phyloP scores from a whole-genome alignment of 306 rosid species.

The Quercus gilva region DNA sequence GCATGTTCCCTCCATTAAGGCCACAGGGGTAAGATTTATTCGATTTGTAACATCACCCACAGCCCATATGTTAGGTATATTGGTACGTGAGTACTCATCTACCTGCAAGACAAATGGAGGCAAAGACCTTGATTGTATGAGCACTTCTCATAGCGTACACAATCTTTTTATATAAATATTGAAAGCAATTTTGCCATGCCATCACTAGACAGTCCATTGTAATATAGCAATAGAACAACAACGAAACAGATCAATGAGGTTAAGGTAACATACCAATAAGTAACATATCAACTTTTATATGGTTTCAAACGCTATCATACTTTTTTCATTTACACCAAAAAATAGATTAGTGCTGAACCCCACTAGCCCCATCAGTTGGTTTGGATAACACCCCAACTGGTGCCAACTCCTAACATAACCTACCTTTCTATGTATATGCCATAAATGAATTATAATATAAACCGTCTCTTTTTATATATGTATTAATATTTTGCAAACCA shows the following conservation, averaged over 20 bases:
- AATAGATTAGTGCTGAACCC: not conserved
- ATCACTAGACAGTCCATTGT: not conserved
- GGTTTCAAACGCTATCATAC: not conserved
- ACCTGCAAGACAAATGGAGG: constrained; percentile 48
- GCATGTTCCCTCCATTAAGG: constrained; percentile 83
- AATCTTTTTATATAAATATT: not conserved
- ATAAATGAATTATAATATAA: not conserved
- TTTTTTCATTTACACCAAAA: not conserved
- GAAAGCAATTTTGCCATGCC: not conserved
- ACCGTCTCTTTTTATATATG: not conserved
- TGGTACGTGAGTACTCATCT: constrained; percentile 74
- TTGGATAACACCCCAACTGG: not conserved
- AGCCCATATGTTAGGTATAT: constrained; percentile 85
- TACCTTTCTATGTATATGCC: not conserved
- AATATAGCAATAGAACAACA: not conserved
- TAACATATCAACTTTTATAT: not conserved
- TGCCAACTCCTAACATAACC: not conserved
- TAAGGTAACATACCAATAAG: not conserved
- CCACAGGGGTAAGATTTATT: constrained; percentile 90
- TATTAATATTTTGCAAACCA: not conserved
- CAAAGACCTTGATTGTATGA: not conserved
- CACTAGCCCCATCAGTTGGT: not conserved
- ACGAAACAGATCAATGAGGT: not conserved
- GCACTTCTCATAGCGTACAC: not conserved
- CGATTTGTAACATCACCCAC: constrained; percentile 96